phyloP scores from a whole-genome alignment of 1,284 basidiomycete genomes.

The Cryptococcus hybrid region DNA sequence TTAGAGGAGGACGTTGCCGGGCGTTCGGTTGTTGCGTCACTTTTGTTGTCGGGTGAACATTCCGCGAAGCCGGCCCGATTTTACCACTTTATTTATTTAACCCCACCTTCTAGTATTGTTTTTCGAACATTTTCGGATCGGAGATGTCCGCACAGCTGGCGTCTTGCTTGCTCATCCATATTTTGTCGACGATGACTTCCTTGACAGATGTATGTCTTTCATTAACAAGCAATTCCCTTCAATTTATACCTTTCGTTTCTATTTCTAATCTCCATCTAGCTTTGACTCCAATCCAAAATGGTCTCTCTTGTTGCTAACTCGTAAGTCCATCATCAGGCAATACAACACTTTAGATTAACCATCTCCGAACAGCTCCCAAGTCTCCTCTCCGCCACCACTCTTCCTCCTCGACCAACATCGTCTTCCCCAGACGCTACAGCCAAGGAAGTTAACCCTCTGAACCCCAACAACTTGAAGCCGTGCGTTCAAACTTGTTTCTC shows the following conservation, averaged over 20 bases:
- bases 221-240: not conserved
- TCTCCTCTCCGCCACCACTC: not conserved
- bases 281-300: constrained; percentile 9
- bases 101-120: no score
- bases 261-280: no score
- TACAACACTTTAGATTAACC: not conserved
- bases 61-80: no score
- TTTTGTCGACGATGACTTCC: no score
- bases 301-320: constrained; percentile 21
- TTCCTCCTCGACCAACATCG: not conserved
- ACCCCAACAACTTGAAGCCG: constrained; percentile 77
- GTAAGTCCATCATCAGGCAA: constrained; percentile 5
- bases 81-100: not conserved
- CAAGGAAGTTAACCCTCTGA: constrained; percentile 64
- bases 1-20: not conserved
- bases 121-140: not conserved
- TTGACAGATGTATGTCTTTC: not conserved
- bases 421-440: not conserved
- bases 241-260: not conserved
- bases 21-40: no score
- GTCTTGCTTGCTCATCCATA: constrained; percentile 13
- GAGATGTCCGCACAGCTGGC: not conserved
- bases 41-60: no score
- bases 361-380: not conserved
- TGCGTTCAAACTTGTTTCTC: constrained; percentile 52